Percentiles rank a stretch among this genome's conserved stretches.
Conservation (phyloP, 305 asterid species). For the Fraxinus ornus region DNA sequence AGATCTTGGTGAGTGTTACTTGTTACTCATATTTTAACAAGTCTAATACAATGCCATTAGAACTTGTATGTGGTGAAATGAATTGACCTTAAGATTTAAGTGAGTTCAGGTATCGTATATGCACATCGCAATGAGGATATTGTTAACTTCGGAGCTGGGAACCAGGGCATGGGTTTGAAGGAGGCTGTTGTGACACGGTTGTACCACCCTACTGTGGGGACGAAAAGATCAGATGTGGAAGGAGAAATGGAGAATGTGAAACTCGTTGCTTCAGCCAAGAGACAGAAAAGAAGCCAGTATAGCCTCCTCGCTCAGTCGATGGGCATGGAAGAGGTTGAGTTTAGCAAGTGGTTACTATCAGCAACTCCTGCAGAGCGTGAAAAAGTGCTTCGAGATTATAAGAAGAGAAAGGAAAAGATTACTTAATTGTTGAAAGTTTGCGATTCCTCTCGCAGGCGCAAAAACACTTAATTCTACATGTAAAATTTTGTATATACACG, state of each 20-base stretch:
- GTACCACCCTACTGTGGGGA: slow-evolving; percentile 25
- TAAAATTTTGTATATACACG: not conserved
- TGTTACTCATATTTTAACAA: not conserved
- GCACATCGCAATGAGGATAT: slow-evolving; percentile 88
- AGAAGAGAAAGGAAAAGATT: slow-evolving; percentile 32
- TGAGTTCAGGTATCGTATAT: slow-evolving; percentile 66
- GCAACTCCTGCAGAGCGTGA: slow-evolving; percentile 43
- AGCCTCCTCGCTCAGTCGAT: slow-evolving; percentile 57
- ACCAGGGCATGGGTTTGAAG: slow-evolving; percentile 15
- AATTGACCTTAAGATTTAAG: not conserved
- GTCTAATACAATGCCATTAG: not conserved
- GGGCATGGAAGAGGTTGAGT: slow-evolving; percentile 68
- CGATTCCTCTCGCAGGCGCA: not conserved
- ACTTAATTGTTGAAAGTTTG: slow-evolving; percentile 17
- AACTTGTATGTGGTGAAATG: not conserved
- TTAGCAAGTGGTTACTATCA: slow-evolving; percentile 60
- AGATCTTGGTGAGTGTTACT: slow-evolving; percentile 63
- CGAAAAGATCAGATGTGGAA: slow-evolving; percentile 27
- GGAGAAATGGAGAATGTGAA: slow-evolving; percentile 28
- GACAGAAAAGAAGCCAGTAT: slow-evolving; percentile 46
- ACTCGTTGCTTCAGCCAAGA: slow-evolving; percentile 35
- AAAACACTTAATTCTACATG: not conserved
- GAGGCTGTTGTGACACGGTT: slow-evolving; percentile 24
- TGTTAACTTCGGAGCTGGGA: slow-evolving; percentile 54
- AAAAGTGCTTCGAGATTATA: slow-evolving; percentile 34